phyloP scores from a whole-genome alignment of 2,329 filamentous ascomycete genomes.

The Coniella lustricola region DNA sequence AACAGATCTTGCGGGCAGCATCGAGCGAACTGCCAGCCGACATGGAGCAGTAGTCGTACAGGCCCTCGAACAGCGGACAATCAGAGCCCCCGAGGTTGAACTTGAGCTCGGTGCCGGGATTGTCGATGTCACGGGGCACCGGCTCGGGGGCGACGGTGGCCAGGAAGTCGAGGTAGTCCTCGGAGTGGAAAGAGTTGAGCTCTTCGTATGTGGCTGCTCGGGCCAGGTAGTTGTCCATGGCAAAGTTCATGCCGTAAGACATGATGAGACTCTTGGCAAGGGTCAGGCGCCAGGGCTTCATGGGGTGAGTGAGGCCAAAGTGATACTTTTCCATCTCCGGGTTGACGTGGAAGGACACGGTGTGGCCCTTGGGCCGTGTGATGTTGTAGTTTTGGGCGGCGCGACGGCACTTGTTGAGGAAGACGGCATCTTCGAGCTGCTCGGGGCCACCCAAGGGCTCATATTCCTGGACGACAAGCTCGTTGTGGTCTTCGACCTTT shows the following conservation, averaged over 20 bases:
- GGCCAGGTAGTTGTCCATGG: slow-evolving; percentile 90
- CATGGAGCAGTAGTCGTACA: slow-evolving; percentile 91
- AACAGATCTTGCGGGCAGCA: slow-evolving; percentile 81
- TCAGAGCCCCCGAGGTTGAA: slow-evolving; percentile 89
- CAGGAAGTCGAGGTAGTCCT: slow-evolving; percentile 87
- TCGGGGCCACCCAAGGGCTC: slow-evolving; percentile 42
- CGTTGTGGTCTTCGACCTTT: slow-evolving; percentile 35
- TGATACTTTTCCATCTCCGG: slow-evolving; percentile 93
- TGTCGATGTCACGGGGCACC: slow-evolving; percentile 58
- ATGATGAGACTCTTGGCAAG: slow-evolving; percentile 92
- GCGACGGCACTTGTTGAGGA: slow-evolving; percentile 51
- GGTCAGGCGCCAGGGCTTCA: slow-evolving; percentile 97
- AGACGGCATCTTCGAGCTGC: slow-evolving; percentile 49
- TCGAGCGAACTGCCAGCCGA: slow-evolving; percentile 88
- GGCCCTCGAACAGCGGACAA: slow-evolving; percentile 91
- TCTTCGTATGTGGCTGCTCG: slow-evolving; percentile 82
- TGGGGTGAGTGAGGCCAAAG: slow-evolving; percentile 93
- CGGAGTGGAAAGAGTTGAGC: slow-evolving; percentile 76
- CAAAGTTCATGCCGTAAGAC: slow-evolving; percentile 90
- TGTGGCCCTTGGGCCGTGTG: slow-evolving; percentile 74
- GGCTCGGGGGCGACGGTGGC: slow-evolving; percentile 61
- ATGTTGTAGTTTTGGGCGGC: slow-evolving; percentile 60
- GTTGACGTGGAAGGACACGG: slow-evolving; percentile 92
- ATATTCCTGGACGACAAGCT: slow-evolving; percentile 45
- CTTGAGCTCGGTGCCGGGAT: slow-evolving; percentile 54